phyloP scores from a whole-genome alignment of 2,329 filamentous ascomycete species.

The Claviceps sp. region DNA sequence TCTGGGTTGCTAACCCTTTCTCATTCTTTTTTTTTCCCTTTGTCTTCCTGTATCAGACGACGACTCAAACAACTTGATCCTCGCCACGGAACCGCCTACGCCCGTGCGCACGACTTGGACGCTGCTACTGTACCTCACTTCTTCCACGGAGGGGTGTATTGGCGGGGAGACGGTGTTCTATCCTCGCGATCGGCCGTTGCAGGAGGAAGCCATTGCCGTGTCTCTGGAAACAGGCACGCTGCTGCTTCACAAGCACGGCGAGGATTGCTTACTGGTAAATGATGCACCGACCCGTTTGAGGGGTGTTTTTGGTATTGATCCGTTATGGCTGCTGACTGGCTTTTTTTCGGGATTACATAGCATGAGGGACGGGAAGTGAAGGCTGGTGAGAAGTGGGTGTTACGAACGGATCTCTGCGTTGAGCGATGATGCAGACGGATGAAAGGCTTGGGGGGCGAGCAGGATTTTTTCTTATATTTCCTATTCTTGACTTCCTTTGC shows the following conservation, averaged over 20 bases:
- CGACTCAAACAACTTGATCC: conserved; percentile 61
- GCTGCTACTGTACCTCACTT: conserved; percentile 74
- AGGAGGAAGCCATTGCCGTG: conserved; percentile 55
- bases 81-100: conserved; percentile 26
- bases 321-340: not conserved
- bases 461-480: not conserved
- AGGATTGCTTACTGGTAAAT: conserved; percentile 64
- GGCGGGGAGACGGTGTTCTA: conserved; percentile 93
- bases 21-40: not conserved
- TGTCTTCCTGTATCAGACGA: conserved; percentile 48
- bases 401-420: conserved; percentile 71
- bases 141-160: conserved; percentile 55
- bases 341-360: conserved; percentile 17
- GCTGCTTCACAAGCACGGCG: conserved; percentile 76
- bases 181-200: conserved; percentile 46
- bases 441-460: not conserved
- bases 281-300: too few relatives aligned
- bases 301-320: not conserved
- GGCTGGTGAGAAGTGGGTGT: conserved; percentile 80
- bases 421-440: conserved; percentile 24
- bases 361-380: conserved; percentile 75
- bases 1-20: too few relatives aligned
- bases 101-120: conserved; percentile 68
- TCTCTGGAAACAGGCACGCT: conserved; percentile 72
- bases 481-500: too few relatives aligned